Evolutionary conservation across 257 asterid species (phyloP).

Genomic region (Phtheirospermum japonicum): DNA sequence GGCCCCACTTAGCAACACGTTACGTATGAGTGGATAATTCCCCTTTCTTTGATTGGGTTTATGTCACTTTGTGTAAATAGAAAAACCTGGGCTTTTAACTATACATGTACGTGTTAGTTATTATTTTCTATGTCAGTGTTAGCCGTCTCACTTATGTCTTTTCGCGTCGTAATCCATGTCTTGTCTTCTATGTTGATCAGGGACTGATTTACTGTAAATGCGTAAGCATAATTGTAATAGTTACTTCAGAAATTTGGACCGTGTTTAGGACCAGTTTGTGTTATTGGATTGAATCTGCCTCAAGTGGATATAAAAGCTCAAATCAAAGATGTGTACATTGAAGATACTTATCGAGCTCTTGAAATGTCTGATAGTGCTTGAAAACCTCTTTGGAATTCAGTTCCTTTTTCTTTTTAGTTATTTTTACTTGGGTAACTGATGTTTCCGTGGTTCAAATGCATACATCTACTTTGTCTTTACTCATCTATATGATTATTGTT

Average conservation of each 20-base stretch:
- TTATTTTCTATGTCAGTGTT: not conserved
- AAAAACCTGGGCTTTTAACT: not conserved
- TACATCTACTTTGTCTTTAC: not conserved
- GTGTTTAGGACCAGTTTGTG: too few species aligned
- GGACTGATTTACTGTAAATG: not conserved
- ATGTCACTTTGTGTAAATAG: not conserved
- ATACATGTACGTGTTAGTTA: not conserved
- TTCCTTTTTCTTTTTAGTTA: not conserved
- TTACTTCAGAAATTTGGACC: not conserved
- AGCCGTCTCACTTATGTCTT: not conserved
- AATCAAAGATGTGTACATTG: not conserved
- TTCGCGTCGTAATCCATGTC: not conserved
- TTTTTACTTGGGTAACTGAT: not conserved
- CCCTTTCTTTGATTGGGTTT: slow-evolving; percentile 1
- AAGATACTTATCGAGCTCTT: not conserved
- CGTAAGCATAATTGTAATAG: not conserved
- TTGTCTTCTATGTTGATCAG: not conserved
- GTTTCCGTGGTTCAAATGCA: not conserved
- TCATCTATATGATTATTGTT: not conserved
- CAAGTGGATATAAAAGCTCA: not conserved
- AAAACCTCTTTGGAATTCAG: not conserved
- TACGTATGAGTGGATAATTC: not conserved
- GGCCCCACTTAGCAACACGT: not conserved
- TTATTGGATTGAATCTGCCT: too few species aligned
- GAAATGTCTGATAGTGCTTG: not conserved